Percentiles rank a stretch among this genome's conserved stretches.
Evolutionary conservation across 1,139 yeast species (phyloP).

Genomic region (Lodderomyces orthopsilosis): DNA sequence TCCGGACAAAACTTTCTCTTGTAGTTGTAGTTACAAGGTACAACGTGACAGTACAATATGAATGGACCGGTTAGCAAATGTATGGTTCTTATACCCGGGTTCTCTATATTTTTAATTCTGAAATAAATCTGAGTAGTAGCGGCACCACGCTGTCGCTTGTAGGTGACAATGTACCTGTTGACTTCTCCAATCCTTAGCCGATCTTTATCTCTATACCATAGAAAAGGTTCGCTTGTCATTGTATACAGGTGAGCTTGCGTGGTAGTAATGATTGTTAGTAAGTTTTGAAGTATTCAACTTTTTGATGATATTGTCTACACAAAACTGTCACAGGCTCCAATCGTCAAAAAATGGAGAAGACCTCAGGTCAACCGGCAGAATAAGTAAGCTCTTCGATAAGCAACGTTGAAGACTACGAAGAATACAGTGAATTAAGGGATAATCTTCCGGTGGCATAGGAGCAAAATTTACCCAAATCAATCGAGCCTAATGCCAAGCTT

Average conservation of each 20-base stretch:
- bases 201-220: slow-evolving; percentile 44
- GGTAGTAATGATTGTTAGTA: not conserved
- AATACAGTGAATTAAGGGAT: too few relatives aligned
- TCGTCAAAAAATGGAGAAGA: too few relatives aligned
- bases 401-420: too few relatives aligned
- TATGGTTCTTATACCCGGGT: slow-evolving; percentile 49
- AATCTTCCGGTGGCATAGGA: too few relatives aligned
- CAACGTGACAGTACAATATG: slow-evolving; percentile 55
- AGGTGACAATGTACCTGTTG: slow-evolving; percentile 31
- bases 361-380: too few relatives aligned
- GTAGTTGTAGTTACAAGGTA: slow-evolving; percentile 49
- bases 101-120: slow-evolving; percentile 51
- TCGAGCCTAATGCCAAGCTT: too few relatives aligned
- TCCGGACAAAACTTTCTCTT: slow-evolving; percentile 30
- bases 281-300: too few relatives aligned
- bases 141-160: slow-evolving; percentile 16
- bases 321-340: too few relatives aligned
- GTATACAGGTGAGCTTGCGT: not conserved
- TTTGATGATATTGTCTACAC: too few relatives aligned
- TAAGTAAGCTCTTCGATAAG: too few relatives aligned
- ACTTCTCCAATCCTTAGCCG: slow-evolving; percentile 39
- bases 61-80: slow-evolving; percentile 61
- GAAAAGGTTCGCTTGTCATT: slow-evolving; percentile 15
- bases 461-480: too few relatives aligned
- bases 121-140: slow-evolving; percentile 29